A percentile compares a stretch with the other conserved stretches of the same genome.
phyloP scores from a whole-genome alignment of 495 filamentous ascomycete species.

The Ascobolus immersus region DNA sequence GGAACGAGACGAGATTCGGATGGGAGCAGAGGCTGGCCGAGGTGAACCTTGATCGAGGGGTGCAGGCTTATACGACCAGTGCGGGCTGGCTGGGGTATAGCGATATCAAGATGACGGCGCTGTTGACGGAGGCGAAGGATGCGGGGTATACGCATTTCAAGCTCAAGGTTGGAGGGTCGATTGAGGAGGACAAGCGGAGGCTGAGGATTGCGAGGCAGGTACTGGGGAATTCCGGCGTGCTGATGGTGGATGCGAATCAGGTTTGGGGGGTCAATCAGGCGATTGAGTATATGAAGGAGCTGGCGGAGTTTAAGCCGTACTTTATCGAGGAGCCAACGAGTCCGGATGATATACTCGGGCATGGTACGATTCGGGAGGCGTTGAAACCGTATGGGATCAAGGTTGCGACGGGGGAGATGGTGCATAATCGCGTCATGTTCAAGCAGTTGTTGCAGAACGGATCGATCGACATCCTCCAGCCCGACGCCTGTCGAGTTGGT shows the following conservation, averaged over 20 bases:
- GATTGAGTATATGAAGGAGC: conserved; percentile 61
- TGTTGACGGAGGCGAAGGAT: conserved; percentile 44
- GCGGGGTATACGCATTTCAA: conserved; percentile 77
- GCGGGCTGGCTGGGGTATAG: conserved; percentile 90
- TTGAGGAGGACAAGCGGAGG: conserved; percentile 44
- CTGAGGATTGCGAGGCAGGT: conserved; percentile 52
- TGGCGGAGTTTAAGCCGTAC: conserved; percentile 73
- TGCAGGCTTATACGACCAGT: conserved; percentile 75
- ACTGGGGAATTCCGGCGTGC: conserved; percentile 58
- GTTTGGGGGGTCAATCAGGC: conserved; percentile 83
- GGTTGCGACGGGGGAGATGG: conserved; percentile 90
- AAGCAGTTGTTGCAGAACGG: conserved; percentile 63
- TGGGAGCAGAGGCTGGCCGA: conserved; percentile 44
- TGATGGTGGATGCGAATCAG: conserved; percentile 94
- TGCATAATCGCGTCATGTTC: conserved; percentile 82
- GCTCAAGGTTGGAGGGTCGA: conserved; percentile 54
- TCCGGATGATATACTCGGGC: conserved; percentile 74
- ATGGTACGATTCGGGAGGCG: conserved; percentile 59
- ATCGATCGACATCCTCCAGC: conserved; percentile 70
- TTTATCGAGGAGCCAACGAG: conserved; percentile 96
- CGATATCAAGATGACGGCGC: conserved; percentile 51
- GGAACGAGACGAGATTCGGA: conserved; percentile 27
- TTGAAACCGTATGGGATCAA: conserved; percentile 49
- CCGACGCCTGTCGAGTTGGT: conserved; percentile 75
- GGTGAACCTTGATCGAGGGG: conserved; percentile 41